Percentiles rank a stretch among this genome's conserved stretches.
These are phyloP conservation scores for Pythium dissimile DNA, from an alignment of 352 stramenopile species.

Conservation along the genomic window DNA sequence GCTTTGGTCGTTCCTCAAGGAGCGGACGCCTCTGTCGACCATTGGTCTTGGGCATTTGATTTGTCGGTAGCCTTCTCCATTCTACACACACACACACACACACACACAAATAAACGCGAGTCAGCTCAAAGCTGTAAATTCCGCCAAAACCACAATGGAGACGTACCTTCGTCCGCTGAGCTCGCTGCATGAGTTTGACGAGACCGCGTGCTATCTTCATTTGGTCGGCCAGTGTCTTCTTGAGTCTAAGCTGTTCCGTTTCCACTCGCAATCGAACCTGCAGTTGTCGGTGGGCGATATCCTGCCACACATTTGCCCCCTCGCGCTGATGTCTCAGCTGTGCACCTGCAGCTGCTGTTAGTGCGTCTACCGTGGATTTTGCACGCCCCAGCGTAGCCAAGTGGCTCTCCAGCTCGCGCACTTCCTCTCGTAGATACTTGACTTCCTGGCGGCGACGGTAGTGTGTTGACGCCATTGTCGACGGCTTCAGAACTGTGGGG, in stretches of 20 bases:
- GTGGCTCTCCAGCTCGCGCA: background rate
- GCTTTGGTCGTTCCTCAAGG: background rate
- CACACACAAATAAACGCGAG: no score
- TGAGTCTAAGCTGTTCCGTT: background rate
- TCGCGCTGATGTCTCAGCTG: no score
- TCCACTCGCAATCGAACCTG: background rate
- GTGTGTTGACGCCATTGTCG: background rate
- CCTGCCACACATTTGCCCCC: background rate
- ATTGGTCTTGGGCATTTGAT: no score
- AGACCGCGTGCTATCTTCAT: background rate
- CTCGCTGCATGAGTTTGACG: background rate
- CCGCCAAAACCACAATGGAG: no score
- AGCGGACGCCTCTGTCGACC: background rate
- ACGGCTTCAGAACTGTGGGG: background rate
- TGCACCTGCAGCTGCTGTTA: background rate
- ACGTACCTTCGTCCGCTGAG: no score
- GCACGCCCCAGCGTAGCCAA: background rate
- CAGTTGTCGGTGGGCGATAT: background rate
- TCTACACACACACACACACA: no score
- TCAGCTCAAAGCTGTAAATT: no score
- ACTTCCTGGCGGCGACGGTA: background rate
- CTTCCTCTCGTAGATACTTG: background rate
- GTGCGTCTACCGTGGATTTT: no score
- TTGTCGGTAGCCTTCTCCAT: no score
- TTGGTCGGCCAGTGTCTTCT: background rate